Percentiles rank a stretch among this genome's conserved stretches.
These are phyloP conservation scores for Aspergillus sp. DNA, from an alignment of 2,329 filamentous ascomycete species.

Conservation along the genomic window DNA sequence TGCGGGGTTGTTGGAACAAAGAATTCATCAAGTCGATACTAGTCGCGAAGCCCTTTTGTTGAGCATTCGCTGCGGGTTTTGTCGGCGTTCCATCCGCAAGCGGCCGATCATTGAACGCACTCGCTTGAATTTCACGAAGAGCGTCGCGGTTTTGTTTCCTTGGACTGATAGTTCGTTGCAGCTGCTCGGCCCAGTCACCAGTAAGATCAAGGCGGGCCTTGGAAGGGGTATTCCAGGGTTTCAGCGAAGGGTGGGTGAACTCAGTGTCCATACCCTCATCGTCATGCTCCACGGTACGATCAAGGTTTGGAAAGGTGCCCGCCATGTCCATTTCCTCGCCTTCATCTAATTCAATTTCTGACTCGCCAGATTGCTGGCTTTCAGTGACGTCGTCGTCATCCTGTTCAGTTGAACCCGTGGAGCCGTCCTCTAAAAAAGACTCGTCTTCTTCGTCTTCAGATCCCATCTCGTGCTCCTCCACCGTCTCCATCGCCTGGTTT, in stretches of 20 bases:
- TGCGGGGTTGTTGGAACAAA: constrained; percentile 72
- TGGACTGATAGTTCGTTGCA: constrained; percentile 91
- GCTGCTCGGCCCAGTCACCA: constrained; percentile 90
- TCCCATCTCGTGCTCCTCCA: constrained; percentile 49
- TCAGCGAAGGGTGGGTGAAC: constrained; percentile 40
- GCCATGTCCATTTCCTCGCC: constrained; percentile 82
- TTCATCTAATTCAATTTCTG: constrained; percentile 65
- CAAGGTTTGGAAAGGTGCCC: constrained; percentile 74
- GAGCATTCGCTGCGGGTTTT: constrained; percentile 24
- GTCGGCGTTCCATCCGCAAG: constrained; percentile 40
- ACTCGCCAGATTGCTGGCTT: constrained; percentile 63
- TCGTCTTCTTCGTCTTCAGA: constrained; percentile 47
- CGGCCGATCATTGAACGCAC: constrained; percentile 58
- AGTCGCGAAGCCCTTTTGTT: constrained; percentile 72
- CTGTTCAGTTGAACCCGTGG: constrained; percentile 76
- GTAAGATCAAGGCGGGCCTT: constrained; percentile 62
- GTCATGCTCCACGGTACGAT: constrained; percentile 76
- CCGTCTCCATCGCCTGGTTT: constrained; percentile 61
- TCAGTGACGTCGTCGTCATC: constrained; percentile 55
- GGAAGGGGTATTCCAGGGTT: constrained; percentile 53
- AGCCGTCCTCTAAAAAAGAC: constrained; percentile 95
- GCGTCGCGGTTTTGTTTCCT: constrained; percentile 85
- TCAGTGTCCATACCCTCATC: constrained; percentile 53
- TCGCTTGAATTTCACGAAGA: constrained; percentile 67
- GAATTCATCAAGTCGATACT: constrained; percentile 97